These are phyloP conservation scores for Microstroma glucosiphilum DNA, from an alignment of 1,284 basidiomycete genomes.

Conservation along the genomic window DNA sequence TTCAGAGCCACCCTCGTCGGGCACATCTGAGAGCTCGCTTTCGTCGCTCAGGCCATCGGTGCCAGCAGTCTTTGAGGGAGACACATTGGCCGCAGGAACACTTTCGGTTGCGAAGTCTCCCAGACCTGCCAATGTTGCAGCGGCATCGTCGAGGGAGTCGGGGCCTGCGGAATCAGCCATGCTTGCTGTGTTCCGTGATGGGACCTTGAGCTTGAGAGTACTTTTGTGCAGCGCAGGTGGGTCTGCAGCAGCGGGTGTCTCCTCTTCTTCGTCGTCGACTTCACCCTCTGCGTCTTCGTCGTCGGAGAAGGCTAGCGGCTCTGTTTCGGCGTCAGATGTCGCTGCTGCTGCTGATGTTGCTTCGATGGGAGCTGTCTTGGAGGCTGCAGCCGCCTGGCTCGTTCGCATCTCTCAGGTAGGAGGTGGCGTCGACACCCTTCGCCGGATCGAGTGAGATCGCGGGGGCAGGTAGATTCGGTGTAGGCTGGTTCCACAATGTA, in stretches of 20 bases:
- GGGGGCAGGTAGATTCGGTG: too few species aligned
- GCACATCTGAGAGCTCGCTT: conserved; percentile 26
- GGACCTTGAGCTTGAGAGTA: too few species aligned
- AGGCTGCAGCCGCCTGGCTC: conserved; percentile 1
- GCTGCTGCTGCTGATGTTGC: neutral
- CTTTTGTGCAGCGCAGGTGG: too few species aligned
- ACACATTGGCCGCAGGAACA: neutral
- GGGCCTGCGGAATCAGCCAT: conserved; percentile 23
- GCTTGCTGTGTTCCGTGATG: neutral
- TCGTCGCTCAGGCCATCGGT: conserved; percentile 38
- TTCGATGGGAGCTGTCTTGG: neutral
- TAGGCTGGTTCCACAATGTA: too few species aligned
- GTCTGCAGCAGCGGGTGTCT: too few species aligned
- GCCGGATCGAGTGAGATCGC: too few species aligned
- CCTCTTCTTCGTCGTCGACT: conserved; percentile 8
- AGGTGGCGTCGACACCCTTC: too few species aligned
- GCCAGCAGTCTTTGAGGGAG: conserved; percentile 1
- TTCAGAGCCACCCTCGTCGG: conserved; percentile 11
- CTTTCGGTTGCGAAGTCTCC: neutral
- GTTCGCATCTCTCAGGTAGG: neutral
- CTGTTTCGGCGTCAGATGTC: conserved; percentile 43
- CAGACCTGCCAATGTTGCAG: conserved; percentile 11
- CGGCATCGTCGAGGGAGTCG: conserved; percentile 16
- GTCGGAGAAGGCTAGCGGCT: conserved; percentile 39
- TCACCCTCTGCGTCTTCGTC: conserved; percentile 13